phyloP scores from a whole-genome alignment of 78 protist species.

The Salpingoeca rosetta region DNA sequence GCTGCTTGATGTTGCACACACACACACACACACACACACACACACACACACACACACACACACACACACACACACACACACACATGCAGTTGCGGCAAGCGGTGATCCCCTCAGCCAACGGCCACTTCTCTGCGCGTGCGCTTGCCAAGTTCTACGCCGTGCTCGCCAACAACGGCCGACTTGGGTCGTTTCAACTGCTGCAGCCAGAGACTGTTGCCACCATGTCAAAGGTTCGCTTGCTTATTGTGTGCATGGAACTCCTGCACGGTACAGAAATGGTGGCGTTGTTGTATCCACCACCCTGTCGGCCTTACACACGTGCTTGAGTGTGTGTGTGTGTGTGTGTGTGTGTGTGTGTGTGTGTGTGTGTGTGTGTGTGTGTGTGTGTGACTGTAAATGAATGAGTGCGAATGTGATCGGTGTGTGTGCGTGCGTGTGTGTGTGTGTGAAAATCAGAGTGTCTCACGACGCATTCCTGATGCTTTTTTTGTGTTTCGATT shows the following conservation, averaged over 20 bases:
- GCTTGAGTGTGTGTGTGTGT: too few species aligned
- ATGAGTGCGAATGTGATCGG: too few species aligned
- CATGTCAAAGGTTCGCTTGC: neutral
- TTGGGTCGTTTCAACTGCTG: neutral
- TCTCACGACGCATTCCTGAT: neutral
- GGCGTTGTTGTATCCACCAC: too few species aligned
- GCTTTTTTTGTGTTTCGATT: neutral
- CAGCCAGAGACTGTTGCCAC: neutral
- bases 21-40: too few species aligned
- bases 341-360: too few species aligned
- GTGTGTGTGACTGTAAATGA: too few species aligned
- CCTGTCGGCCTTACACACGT: too few species aligned
- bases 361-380: too few species aligned
- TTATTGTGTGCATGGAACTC: neutral
- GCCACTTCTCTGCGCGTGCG: constrained; percentile 17
- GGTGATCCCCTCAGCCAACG: constrained; percentile 15
- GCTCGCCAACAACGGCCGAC: neutral
- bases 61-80: too few species aligned
- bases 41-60: too few species aligned
- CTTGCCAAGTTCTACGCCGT: neutral
- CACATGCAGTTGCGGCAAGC: neutral
- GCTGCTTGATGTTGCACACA: neutral
- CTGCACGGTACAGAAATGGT: too few species aligned
- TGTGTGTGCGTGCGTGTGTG: too few species aligned
- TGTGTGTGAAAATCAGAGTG: neutral